These are phyloP conservation scores for Trichoderma semiorbis DNA, from an alignment of 2,329 filamentous ascomycete species.

Conservation along the genomic window DNA sequence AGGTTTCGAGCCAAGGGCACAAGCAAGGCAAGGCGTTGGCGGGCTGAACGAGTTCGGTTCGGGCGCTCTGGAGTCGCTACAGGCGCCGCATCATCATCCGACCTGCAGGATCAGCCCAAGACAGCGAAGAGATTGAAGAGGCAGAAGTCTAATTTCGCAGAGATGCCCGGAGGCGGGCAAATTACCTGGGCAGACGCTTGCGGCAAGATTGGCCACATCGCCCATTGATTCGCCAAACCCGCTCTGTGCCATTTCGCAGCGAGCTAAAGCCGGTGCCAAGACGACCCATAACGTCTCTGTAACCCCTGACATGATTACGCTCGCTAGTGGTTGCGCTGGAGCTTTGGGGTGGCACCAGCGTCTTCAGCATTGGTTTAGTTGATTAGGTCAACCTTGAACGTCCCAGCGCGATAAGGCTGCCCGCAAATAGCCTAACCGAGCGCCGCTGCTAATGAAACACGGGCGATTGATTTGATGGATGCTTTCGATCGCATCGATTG, in stretches of 20 bases:
- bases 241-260: not conserved
- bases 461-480: not conserved
- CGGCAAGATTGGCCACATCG: constrained; percentile 14
- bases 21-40: not conserved
- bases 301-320: constrained; percentile 10
- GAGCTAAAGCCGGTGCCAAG: constrained; percentile 2
- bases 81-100: not conserved
- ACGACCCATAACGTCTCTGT: not conserved
- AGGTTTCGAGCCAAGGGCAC: not conserved
- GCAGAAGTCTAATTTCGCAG: constrained; percentile 3
- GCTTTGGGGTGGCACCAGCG: constrained; percentile 3
- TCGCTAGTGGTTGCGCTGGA: constrained; percentile 10
- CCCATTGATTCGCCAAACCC: constrained; percentile 11
- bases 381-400: not conserved
- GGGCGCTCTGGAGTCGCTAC: not conserved
- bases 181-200: constrained; percentile 6
- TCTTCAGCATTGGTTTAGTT: not conserved
- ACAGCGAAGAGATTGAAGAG: not conserved
- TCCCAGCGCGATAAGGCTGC: constrained; percentile 1
- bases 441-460: constrained; percentile 3
- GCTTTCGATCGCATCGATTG: not conserved
- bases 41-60: not conserved
- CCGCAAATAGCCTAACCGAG: not conserved
- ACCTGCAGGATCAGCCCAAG: not conserved
- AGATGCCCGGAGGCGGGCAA: constrained; percentile 5